A percentile compares a stretch with the other conserved stretches of the same genome.
These are phyloP conservation scores for Spergularia azorica DNA, from an alignment of 179 eudicot genomes.

Conservation along the genomic window DNA sequence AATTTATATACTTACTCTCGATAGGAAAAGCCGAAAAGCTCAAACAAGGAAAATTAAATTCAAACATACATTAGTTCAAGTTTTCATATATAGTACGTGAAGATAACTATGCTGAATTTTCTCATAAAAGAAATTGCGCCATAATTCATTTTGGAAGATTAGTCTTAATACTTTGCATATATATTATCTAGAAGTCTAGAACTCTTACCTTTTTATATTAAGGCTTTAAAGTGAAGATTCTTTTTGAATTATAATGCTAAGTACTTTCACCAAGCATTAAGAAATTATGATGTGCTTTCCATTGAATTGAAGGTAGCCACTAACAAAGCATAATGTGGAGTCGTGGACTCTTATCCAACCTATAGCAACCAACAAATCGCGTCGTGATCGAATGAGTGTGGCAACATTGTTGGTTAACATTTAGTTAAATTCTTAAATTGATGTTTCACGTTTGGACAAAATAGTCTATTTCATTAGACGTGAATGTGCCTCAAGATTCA, in stretches of 20 bases:
- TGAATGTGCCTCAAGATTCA: constrained; percentile 6
- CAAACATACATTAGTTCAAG: no score
- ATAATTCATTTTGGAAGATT: no score
- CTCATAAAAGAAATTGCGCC: no score
- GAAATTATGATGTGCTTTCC: neutral
- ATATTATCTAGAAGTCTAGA: no score
- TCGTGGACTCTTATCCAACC: neutral
- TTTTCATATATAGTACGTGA: no score
- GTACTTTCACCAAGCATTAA: neutral
- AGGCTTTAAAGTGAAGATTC: neutral
- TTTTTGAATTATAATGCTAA: neutral
- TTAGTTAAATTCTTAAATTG: neutral
- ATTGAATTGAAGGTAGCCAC: neutral
- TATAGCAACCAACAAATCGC: no score
- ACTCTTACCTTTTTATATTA: no score
- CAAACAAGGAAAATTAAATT: no score
- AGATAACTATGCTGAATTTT: no score
- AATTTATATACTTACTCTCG: no score
- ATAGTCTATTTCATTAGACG: neutral
- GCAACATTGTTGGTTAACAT: neutral
- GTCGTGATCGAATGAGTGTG: neutral
- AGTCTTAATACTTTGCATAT: no score
- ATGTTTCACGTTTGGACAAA: neutral
- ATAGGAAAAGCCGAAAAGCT: no score
- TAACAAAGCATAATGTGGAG: neutral